A percentile compares a stretch with the other conserved stretches of the same genome.
phyloP scores from a whole-genome alignment of 2,329 filamentous ascomycete genomes.

The Exophiala spinifera region DNA sequence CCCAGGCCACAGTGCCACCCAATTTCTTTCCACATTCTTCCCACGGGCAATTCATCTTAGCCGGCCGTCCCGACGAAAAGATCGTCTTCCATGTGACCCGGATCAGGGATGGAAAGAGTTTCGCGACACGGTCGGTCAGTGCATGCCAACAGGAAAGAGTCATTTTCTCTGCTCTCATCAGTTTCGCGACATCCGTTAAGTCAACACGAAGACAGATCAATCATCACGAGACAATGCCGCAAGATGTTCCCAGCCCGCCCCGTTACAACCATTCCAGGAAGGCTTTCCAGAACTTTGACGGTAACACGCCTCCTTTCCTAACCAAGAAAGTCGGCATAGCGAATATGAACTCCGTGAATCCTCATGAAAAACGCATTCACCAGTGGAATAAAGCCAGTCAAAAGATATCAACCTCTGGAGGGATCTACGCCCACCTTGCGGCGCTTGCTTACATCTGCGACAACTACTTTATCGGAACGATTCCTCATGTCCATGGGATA shows the following conservation, averaged over 20 bases:
- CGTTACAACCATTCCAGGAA: too few species aligned
- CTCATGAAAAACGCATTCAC: slow-evolving; percentile 61
- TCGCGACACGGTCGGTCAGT: slow-evolving; percentile 89
- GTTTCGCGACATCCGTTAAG: too few species aligned
- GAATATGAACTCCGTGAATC: too few species aligned
- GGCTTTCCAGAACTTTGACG: too few species aligned
- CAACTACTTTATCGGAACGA: slow-evolving; percentile 85
- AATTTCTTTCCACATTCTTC: slow-evolving; percentile 85
- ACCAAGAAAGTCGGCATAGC: too few species aligned
- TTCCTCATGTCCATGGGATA: slow-evolving; percentile 73
- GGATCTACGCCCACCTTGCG: slow-evolving; percentile 48
- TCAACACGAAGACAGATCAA: too few species aligned
- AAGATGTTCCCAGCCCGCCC: too few species aligned
- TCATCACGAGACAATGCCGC: too few species aligned
- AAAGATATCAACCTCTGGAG: not conserved
- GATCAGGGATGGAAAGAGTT: slow-evolving; percentile 83
- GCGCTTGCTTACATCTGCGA: slow-evolving; percentile 92
- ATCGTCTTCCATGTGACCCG: slow-evolving; percentile 92
- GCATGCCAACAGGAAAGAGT: slow-evolving; percentile 78
- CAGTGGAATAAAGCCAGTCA: slow-evolving; percentile 44
- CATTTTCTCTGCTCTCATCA: slow-evolving; percentile 64
- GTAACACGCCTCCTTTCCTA: too few species aligned
- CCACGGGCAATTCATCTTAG: slow-evolving; percentile 90
- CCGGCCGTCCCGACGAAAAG: slow-evolving; percentile 55
- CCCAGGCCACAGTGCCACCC: slow-evolving; percentile 74